Evolutionary conservation across 495 filamentous ascomycete genomes (phyloP).

Genomic region (Pyrenopolyporus hunteri): DNA sequence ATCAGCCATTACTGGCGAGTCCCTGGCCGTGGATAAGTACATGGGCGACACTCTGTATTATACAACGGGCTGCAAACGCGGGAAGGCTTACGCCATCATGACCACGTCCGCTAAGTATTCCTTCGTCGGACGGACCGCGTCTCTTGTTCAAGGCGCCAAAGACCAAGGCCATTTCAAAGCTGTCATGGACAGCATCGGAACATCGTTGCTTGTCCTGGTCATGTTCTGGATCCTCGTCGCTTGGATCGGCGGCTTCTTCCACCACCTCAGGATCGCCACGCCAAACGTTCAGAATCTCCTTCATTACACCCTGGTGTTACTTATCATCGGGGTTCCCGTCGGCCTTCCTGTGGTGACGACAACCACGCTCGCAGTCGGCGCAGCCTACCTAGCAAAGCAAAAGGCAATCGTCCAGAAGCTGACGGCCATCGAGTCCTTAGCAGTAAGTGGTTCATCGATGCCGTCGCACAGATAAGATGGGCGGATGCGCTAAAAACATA

Average conservation of each 20-base stretch:
- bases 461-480: neutral
- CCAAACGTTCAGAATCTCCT: constrained; percentile 60
- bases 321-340: constrained; percentile 93
- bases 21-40: constrained; percentile 86
- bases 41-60: constrained; percentile 77
- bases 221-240: constrained; percentile 78
- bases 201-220: constrained; percentile 78
- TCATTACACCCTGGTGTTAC: constrained; percentile 81
- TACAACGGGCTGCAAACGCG: constrained; percentile 87
- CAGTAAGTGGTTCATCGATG: constrained; percentile 42
- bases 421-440: constrained; percentile 91
- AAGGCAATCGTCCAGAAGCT: constrained; percentile 97
- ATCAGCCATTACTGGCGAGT: constrained; percentile 90
- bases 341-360: constrained; percentile 95
- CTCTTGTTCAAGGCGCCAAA: constrained; percentile 73
- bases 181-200: constrained; percentile 84
- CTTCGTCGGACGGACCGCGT: constrained; percentile 85
- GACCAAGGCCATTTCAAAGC: constrained; percentile 86
- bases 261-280: constrained; percentile 70
- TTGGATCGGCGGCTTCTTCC: constrained; percentile 86
- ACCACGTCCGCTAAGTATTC: constrained; percentile 83
- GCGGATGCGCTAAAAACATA: neutral
- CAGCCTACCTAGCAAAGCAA: constrained; percentile 90
- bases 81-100: constrained; percentile 77
- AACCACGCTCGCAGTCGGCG: constrained; percentile 94